Conservation (phyloP, 495 filamentous ascomycete species). For the Xylaria sp. region DNA sequence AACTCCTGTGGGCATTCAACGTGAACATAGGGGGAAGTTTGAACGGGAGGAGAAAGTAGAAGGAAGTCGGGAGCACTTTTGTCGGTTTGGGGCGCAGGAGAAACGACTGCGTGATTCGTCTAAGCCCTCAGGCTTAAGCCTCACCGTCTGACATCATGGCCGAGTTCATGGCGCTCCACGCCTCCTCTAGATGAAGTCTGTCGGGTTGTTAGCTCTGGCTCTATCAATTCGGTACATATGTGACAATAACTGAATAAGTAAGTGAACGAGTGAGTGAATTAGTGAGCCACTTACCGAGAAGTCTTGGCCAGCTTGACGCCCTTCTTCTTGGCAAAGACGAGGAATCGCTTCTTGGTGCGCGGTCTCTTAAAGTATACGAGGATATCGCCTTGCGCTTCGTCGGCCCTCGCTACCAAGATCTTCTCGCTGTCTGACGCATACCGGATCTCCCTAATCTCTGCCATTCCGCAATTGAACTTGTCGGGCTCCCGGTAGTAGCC, state of each 20-base stretch:
- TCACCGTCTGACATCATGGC: conserved; percentile 34
- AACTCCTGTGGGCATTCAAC: conserved; percentile 16
- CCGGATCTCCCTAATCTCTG: conserved; percentile 48
- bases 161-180: conserved; percentile 38
- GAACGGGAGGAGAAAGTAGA: background rate
- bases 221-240: background rate
- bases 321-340: conserved; percentile 48
- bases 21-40: background rate
- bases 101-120: background rate
- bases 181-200: conserved; percentile 33
- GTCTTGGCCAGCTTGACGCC: conserved; percentile 47
- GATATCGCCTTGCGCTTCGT: conserved; percentile 42
- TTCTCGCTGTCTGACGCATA: conserved; percentile 42
- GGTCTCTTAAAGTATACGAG: conserved; percentile 54
- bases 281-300: conserved; percentile 37
- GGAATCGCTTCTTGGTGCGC: conserved; percentile 54
- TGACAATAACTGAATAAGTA: background rate
- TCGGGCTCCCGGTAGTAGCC: conserved; percentile 53
- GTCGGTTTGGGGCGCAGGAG: background rate
- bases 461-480: conserved; percentile 50
- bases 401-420: conserved; percentile 42
- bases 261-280: background rate
- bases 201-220: conserved; percentile 23
- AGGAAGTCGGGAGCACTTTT: background rate
- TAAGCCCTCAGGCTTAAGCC: conserved; percentile 18